phyloP scores from a whole-genome alignment of 805 yeast species.

The Tetrapisispora taiwanensis region DNA sequence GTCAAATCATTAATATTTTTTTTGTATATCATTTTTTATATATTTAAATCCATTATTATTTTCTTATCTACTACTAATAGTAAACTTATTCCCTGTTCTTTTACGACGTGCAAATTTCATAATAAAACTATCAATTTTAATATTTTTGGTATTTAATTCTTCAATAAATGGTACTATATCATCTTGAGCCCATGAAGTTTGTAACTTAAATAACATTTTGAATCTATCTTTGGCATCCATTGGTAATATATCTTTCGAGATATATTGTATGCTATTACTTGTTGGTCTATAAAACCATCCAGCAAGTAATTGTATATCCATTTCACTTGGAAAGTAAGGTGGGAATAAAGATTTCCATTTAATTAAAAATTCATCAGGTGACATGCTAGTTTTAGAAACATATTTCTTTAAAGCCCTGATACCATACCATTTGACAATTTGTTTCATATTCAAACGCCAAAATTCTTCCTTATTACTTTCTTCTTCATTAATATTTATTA shows the following conservation, averaged over 20 bases:
- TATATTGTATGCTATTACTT: slow-evolving; percentile 40
- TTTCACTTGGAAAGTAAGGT: slow-evolving; percentile 47
- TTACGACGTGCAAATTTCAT: slow-evolving; percentile 53
- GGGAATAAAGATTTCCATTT: slow-evolving; percentile 58
- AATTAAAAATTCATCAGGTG: slow-evolving; percentile 47
- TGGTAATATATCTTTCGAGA: slow-evolving; percentile 43
- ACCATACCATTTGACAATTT: slow-evolving; percentile 57
- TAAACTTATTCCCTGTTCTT: slow-evolving; percentile 34
- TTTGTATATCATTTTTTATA: too few relatives aligned
- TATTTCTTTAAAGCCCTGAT: slow-evolving; percentile 36
- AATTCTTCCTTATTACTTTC: neutral
- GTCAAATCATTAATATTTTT: too few relatives aligned
- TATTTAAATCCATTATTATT: too few relatives aligned
- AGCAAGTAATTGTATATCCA: slow-evolving; percentile 40
- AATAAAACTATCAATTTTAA: slow-evolving; percentile 48
- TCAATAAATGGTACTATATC: slow-evolving; percentile 57
- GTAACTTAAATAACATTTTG: slow-evolving; percentile 41
- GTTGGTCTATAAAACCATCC: slow-evolving; percentile 48
- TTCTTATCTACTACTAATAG: slow-evolving; percentile 26
- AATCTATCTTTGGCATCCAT: slow-evolving; percentile 40
- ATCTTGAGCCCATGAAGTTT: slow-evolving; percentile 48
- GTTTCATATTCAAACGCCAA: slow-evolving; percentile 34
- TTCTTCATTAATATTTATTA: slow-evolving; percentile 12
- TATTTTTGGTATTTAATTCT: slow-evolving; percentile 43
- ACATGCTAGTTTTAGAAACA: slow-evolving; percentile 24